Evolutionary conservation across 352 stramenopile genomes (phyloP).

Genomic region (Globisporangium yorkense): DNA sequence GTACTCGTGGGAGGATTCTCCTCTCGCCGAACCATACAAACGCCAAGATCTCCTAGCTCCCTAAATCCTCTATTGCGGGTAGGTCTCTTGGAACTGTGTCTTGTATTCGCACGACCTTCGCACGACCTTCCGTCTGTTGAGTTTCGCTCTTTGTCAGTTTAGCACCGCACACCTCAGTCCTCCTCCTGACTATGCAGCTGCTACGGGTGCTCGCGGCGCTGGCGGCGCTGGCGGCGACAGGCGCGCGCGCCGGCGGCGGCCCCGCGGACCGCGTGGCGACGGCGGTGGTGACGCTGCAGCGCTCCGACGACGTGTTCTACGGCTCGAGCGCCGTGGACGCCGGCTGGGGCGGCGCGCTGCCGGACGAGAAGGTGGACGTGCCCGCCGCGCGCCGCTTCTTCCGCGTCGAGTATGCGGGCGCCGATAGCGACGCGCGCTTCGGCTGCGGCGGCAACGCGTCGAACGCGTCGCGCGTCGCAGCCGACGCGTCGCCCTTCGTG

Average conservation of each 20-base stretch:
- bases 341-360: conserved; percentile 44
- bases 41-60: too few species aligned
- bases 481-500: conserved; percentile 34
- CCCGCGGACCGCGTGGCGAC: conserved; percentile 27
- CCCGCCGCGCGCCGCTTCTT: conserved; percentile 39
- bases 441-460: conserved; percentile 38
- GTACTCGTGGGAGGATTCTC: too few species aligned
- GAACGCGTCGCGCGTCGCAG: conserved; percentile 18
- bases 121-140: too few species aligned
- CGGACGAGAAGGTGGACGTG: conserved; percentile 39
- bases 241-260: conserved; percentile 22
- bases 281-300: conserved; percentile 53
- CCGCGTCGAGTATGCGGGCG: conserved; percentile 41
- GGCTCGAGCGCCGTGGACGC: conserved; percentile 41
- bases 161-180: too few species aligned
- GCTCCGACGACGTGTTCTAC: conserved; percentile 48
- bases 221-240: not conserved
- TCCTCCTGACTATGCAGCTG: not conserved
- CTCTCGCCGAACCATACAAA: too few species aligned
- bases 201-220: not conserved
- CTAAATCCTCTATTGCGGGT: too few species aligned
- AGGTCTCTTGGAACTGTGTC: too few species aligned
- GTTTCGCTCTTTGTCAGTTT: too few species aligned
- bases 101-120: too few species aligned
- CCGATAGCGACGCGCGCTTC: conserved; percentile 32